These are phyloP conservation scores for Karstenula rhodostoma DNA, from an alignment of 2,329 filamentous ascomycete species.

Conservation along the genomic window DNA sequence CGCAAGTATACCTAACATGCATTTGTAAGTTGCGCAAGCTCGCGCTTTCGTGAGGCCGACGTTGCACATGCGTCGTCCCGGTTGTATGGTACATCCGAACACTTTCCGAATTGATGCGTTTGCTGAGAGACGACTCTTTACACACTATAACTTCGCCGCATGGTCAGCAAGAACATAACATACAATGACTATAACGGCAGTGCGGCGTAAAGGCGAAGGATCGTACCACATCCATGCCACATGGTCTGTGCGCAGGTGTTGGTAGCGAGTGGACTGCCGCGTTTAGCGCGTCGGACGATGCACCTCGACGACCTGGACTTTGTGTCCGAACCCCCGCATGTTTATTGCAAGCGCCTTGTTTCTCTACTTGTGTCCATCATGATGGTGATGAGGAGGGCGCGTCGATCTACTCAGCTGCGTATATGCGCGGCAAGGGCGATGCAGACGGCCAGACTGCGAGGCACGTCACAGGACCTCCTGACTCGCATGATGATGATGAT, in stretches of 20 bases:
- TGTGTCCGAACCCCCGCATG: neutral
- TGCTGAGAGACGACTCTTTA: no score
- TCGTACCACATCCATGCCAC: neutral
- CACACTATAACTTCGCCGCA: no score
- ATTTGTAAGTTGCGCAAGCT: slow-evolving; percentile 4
- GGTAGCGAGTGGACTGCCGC: neutral
- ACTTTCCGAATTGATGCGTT: neutral
- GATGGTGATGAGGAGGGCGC: neutral
- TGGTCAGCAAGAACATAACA: no score
- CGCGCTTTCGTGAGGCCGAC: neutral
- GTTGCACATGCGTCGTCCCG: neutral
- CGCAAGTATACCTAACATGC: slow-evolving; percentile 30
- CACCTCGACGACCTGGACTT: neutral
- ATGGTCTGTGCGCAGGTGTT: neutral
- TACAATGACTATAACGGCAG: no score
- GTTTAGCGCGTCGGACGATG: neutral
- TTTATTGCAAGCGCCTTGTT: neutral
- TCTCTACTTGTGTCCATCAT: no score
- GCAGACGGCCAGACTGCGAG: neutral
- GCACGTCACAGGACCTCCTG: neutral
- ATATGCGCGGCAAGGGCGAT: neutral
- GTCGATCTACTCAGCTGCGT: neutral
- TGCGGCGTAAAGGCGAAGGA: neutral
- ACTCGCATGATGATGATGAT: neutral
- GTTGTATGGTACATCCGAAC: neutral